These are phyloP conservation scores for Neonectria neomacrospora DNA, from an alignment of 2,329 filamentous ascomycete species.

Conservation along the genomic window DNA sequence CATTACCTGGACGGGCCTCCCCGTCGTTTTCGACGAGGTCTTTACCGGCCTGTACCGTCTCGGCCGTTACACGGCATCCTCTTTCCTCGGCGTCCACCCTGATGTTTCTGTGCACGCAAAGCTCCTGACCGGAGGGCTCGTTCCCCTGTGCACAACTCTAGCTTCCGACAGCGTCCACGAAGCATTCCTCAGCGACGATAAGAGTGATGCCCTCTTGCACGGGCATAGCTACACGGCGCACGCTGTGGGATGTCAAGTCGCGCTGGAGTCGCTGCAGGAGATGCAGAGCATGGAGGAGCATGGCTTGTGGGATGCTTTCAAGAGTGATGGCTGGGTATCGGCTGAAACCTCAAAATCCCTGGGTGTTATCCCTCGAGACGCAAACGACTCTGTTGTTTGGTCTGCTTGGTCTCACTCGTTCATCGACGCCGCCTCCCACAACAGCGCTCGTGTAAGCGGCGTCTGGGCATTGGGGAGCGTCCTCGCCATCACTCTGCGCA, in stretches of 20 bases:
- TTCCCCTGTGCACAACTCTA: slow-evolving; percentile 81
- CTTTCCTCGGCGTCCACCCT: slow-evolving; percentile 73
- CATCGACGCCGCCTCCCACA: slow-evolving; percentile 66
- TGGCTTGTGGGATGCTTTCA: slow-evolving; percentile 63
- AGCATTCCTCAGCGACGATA: slow-evolving; percentile 76
- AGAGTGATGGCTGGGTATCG: slow-evolving; percentile 18
- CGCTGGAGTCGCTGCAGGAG: slow-evolving; percentile 70
- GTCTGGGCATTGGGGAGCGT: slow-evolving; percentile 81
- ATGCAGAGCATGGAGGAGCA: slow-evolving; percentile 68
- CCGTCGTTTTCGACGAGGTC: slow-evolving; percentile 86
- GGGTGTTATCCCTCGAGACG: background rate
- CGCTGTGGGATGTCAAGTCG: slow-evolving; percentile 82
- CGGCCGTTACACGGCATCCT: slow-evolving; percentile 75
- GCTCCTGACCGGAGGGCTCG: slow-evolving; percentile 80
- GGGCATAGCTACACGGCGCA: slow-evolving; percentile 91
- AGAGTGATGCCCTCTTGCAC: slow-evolving; percentile 82
- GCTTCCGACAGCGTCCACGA: slow-evolving; percentile 79
- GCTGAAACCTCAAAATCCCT: background rate
- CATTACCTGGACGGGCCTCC: slow-evolving; percentile 75
- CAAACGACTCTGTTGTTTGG: slow-evolving; percentile 58
- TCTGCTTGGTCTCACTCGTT: slow-evolving; percentile 76
- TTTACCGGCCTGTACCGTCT: slow-evolving; percentile 89
- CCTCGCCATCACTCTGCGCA: slow-evolving; percentile 69
- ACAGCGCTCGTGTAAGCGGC: slow-evolving; percentile 65
- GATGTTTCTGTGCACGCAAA: slow-evolving; percentile 88